phyloP scores from a whole-genome alignment of 148 eudicot species.

The Rhododendron vialii region DNA sequence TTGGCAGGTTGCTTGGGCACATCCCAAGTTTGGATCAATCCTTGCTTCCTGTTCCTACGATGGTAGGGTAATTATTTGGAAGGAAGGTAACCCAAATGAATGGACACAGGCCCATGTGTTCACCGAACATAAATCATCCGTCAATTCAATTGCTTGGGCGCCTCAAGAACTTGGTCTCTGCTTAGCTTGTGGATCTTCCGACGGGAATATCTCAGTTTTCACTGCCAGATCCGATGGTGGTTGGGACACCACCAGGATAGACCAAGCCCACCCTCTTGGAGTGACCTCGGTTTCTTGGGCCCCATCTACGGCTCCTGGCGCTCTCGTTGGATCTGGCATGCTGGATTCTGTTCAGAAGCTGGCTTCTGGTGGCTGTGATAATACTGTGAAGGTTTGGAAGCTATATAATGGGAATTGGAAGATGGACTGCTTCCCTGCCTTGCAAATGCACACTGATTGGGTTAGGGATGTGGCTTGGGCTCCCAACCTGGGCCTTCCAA shows the following conservation, averaged over 20 bases:
- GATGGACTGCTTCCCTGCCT: conserved; percentile 93
- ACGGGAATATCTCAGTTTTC: conserved; percentile 74
- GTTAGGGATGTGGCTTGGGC: conserved; percentile 98
- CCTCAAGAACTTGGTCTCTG: conserved; percentile 89
- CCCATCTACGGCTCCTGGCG: conserved; percentile 77
- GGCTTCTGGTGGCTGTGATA: conserved; percentile 91
- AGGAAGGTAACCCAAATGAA: conserved; percentile 83
- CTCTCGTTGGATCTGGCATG: conserved; percentile 61
- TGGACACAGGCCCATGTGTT: conserved; percentile 81
- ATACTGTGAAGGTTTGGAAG: conserved; percentile 85
- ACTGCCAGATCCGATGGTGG: conserved; percentile 72
- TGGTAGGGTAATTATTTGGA: conserved; percentile 86
- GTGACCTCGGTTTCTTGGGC: conserved; percentile 96
- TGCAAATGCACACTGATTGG: conserved; percentile 82
- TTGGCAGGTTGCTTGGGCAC: conserved; percentile 96
- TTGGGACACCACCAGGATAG: conserved; percentile 81
- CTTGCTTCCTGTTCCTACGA: conserved; percentile 95
- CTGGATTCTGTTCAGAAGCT: conserved; percentile 73
- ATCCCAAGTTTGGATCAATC: conserved; percentile 79
- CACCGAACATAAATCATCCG: conserved; percentile 80
- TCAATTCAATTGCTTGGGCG: conserved; percentile 87
- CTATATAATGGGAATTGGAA: conserved; percentile 68
- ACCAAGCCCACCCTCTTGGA: conserved; percentile 93
- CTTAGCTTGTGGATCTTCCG: conserved; percentile 91
- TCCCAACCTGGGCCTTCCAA: conserved; percentile 87